These are phyloP conservation scores for Eutrema heterophyllum DNA, from an alignment of 345 rosid genomes.

Conservation along the genomic window DNA sequence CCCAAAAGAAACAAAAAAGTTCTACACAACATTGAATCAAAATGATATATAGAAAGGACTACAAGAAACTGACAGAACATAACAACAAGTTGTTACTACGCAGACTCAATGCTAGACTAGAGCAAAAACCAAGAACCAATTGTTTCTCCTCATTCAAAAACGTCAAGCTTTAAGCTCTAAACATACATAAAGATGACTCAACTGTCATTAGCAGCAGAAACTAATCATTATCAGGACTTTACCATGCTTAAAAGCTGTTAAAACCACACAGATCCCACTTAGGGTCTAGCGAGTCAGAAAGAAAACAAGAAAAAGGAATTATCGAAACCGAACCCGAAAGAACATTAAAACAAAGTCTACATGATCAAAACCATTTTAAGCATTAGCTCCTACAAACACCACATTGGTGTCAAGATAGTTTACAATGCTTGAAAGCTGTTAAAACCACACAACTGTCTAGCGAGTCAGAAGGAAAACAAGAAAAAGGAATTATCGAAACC, in stretches of 20 bases:
- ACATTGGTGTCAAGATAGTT: neutral
- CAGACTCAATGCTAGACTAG: neutral
- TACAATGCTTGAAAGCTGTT: neutral
- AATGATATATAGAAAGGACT: neutral
- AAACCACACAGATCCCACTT: neutral
- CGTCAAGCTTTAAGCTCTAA: neutral
- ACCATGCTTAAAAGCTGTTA: neutral
- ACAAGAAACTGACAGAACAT: neutral
- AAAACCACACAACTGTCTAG: neutral
- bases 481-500: neutral
- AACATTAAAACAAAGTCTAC: neutral
- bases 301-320: neutral
- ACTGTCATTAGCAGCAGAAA: neutral
- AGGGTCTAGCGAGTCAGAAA: neutral
- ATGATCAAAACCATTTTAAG: neutral
- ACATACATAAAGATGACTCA: neutral
- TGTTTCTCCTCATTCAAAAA: neutral
- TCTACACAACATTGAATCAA: neutral
- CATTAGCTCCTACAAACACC: neutral
- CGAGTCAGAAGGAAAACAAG: neutral
- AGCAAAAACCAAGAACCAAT: neutral
- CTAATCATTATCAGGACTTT: neutral
- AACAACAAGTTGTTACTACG: neutral
- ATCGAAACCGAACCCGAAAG: neutral
- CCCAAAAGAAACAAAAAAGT: too few species aligned